These are phyloP conservation scores for Agapanthus africanus DNA, from an alignment of 106 monocot genomes.

Conservation along the genomic window DNA sequence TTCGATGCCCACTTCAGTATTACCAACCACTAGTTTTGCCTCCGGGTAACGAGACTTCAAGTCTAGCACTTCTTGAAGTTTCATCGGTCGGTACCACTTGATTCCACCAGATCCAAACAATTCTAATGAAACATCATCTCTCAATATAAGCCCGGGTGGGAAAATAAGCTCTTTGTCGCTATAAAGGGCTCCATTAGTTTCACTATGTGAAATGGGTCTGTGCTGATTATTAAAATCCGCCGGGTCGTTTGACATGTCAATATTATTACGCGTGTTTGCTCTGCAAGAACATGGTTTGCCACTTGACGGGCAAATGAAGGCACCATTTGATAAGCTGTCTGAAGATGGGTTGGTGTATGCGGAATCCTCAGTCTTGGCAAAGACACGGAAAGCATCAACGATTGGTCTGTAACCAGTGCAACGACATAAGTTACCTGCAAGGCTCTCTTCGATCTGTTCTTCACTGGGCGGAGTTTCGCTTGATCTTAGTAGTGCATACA, in stretches of 20 bases:
- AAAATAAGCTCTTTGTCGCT: constrained; percentile 82
- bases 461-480: constrained; percentile 55
- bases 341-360: constrained; percentile 49
- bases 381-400: constrained; percentile 86
- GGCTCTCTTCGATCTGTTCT: constrained; percentile 85
- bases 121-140: constrained; percentile 46
- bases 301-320: constrained; percentile 70
- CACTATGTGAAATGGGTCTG: constrained; percentile 40
- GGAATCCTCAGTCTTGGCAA: constrained; percentile 75
- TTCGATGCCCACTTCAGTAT: constrained; percentile 92
- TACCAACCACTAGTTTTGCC: constrained; percentile 84
- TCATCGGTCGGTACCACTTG: constrained; percentile 73
- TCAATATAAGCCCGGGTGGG: constrained; percentile 75
- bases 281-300: constrained; percentile 87
- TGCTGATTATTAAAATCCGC: no score
- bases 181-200: constrained; percentile 69
- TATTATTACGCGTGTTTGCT: constrained; percentile 8
- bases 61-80: constrained; percentile 52
- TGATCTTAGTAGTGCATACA: constrained; percentile 93
- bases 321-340: constrained; percentile 7
- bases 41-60: constrained; percentile 58
- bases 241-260: constrained; percentile 18
- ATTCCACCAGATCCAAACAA: constrained; percentile 68
- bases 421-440: constrained; percentile 93
- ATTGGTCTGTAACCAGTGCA: constrained; percentile 97